A percentile compares a stretch with the other conserved stretches of the same genome.
phyloP scores from a whole-genome alignment of 441 rosid genomes.

The Erysimum pusillum region DNA sequence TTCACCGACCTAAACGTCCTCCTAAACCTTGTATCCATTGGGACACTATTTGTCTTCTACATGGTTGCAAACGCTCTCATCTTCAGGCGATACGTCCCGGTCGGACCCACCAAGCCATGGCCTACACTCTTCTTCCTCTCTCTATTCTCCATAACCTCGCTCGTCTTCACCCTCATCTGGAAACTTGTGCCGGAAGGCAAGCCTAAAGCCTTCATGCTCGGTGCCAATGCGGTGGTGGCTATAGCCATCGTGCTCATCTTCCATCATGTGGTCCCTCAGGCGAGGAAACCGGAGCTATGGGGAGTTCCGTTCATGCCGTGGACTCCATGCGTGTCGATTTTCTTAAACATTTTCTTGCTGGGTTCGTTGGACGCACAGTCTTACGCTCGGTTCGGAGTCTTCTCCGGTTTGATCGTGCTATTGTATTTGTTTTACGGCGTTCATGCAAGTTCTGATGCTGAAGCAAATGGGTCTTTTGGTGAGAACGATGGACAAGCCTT shows the following conservation, averaged over 20 bases:
- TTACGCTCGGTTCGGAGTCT: slow-evolving; percentile 72
- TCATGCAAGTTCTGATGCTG: slow-evolving; percentile 91
- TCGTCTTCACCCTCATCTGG: slow-evolving; percentile 77
- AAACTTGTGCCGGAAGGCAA: slow-evolving; percentile 63
- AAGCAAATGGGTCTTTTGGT: slow-evolving; percentile 53
- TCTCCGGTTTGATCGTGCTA: slow-evolving; percentile 65
- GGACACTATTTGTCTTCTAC: slow-evolving; percentile 90
- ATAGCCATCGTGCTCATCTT: slow-evolving; percentile 60
- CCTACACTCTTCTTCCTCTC: slow-evolving; percentile 76
- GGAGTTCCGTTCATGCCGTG: slow-evolving; percentile 93
- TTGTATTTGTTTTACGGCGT: slow-evolving; percentile 83
- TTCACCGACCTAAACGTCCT: slow-evolving; percentile 83
- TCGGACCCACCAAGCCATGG: slow-evolving; percentile 74
- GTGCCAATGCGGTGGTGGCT: slow-evolving; percentile 52
- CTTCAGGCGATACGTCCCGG: slow-evolving; percentile 72
- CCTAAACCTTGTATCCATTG: slow-evolving; percentile 84
- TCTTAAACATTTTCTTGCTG: slow-evolving; percentile 78
- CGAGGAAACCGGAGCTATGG: slow-evolving; percentile 84
- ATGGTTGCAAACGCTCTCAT: slow-evolving; percentile 93
- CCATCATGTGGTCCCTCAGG: slow-evolving; percentile 65
- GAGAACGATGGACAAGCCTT: slow-evolving; percentile 50
- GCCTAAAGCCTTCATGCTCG: slow-evolving; percentile 65
- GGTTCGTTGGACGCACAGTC: slow-evolving; percentile 80
- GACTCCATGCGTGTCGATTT: slow-evolving; percentile 83
- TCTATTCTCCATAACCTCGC: slow-evolving; percentile 63